Base-by-base conservation (phyloP, 2,329 filamentous ascomycete species). In the Calycina herbarum region DNA sequence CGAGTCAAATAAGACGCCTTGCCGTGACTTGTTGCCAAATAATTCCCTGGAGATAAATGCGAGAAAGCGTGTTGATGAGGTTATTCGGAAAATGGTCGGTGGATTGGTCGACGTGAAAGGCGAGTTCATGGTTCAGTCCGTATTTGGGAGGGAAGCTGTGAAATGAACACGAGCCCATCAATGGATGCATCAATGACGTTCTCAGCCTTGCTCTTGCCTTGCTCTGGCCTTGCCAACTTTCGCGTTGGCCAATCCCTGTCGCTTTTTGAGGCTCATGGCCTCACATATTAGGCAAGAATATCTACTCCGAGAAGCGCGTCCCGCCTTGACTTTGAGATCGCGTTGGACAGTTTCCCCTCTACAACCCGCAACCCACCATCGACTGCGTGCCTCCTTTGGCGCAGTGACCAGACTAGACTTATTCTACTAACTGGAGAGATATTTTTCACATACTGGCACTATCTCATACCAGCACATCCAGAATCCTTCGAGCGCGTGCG, bases 401-500 rank as follows among this genome's bases (percentile, higher is more conserved):
- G 45, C 45, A 24, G n/a, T 10, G 3, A 24, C 6, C 45, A 24
- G 45, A 24, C 8, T 51, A 51, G 24, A 51, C n/a, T 51, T 51
- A 6, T 51, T 20, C 20, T 6, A 24, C 24, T 24, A 27, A 8
- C 20, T 27, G 45, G 27, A 51, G 6, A 8, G 7, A 6, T 24
- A 3, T 7, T 13, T 51, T 5, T 51, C 20, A 24, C 2, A 51
- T 11, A 51, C 20, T 24, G 7, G 6, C 5, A 4, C 17, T n/a
- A n/a, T 45, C 42, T 24, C 20, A 6, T 27, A 10, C 45, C n/a
- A 24, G 7, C 20, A 24, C 7, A 24, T 35, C 63, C 62, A 15
- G 40, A 27, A 64, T 62, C 33, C n/a, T 59, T 48, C 59, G 59
- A 61, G 66, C 67, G 72, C 70, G 70, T 61, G 63, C 68, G 66